Base-by-base conservation (phyloP, 1,284 basidiomycete genomes). In the Trametes versicolor region DNA sequence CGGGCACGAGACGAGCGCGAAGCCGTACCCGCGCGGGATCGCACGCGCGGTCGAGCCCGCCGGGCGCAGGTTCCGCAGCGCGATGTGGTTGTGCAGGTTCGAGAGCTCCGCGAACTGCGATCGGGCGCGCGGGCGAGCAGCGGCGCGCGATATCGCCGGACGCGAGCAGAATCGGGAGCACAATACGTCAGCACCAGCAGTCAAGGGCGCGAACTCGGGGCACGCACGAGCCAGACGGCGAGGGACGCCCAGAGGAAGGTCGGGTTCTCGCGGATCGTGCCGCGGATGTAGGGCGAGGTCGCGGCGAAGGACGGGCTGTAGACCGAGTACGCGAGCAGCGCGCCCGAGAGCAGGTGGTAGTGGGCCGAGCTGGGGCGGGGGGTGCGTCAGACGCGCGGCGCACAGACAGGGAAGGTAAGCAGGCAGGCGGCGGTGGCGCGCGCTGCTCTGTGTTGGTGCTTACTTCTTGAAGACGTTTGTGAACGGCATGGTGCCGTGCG, bases 401-500 rank as follows among this genome's bases (percentile, higher is more conserved):
- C 21, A 6, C 27, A 39, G 39, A 23, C 15, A 49, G 54, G 2
- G 41, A 29, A 47, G 34, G n/a, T n/a, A n/a, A n/a, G n/a, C n/a
- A n/a, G n/a, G n/a, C n/a, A n/a, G n/a, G 37, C 63, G 73, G 49
- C 8, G 3, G 37, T 39, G 37, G 37, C 37, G 37, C 37, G 15
- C 34, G 34, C 34, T 6, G 34, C 10, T 12, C 10, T 17, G 10
- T 10, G 37, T 4, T 39, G 27, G 7, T 2, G 79, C 85, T 51
- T 63, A 97, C 95, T 99, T 99, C 77, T 93, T 93, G 83, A 97
- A 93, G 51, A 99, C 87, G 76, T 96, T 96, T 66, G 79, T 78
- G 63, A 93, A 80, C 0, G 97, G 98, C 92, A 99, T 98, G 0
- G 97, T 98, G 2, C 89, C 92, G 78, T 96, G 90, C 37, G 96